Base-by-base conservation (phyloP, 345 rosid genomes). In the Citrus trifoliata region DNA sequence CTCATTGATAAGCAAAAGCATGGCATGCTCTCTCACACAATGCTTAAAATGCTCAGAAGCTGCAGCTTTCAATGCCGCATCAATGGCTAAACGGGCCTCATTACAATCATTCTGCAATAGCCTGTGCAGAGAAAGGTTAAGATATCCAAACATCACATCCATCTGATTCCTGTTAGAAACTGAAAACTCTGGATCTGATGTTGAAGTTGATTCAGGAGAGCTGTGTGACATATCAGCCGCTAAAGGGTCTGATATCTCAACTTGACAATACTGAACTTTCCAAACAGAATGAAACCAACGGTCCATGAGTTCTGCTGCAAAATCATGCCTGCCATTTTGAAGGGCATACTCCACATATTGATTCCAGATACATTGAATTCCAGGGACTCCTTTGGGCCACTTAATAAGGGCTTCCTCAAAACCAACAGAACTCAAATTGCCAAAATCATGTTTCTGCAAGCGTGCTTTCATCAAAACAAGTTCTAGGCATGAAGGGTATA, bases 351-450 rank as follows among this genome's bases (percentile, higher is more conserved):
- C 97, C 65, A 90, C 90, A 78, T 89, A 96, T 81, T 96, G 99
- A 85, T 96, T 94, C 99, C 98, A 96, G 69, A 93, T 85, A 77
- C 93, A 93, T 21, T 94, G 93, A 67, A 83, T 85, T 75, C 97
- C 92, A 35, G 90, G 89, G 60, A 73, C 85, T 79, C 85, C 94
- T 82, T 83, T 86, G 7, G 94, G 93, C 91, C 94, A 88, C 75
- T 85, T 86, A 83, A 71, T 66, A 40, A 94, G 88, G 80, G 85
- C 90, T 79, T 90, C 89, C 84, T 91, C 95, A 83, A 91, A 96
- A 81, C 88, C 92, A 46, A 81, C 70, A 53, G 80, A 84, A 77
- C 82, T 67, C 2, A 38, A 78, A 77, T 81, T 78, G 60, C 72
- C 89, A 24, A 66, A 79, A 79, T 83, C 86, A 74, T 74, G 77